A percentile compares a stretch with the other conserved stretches of the same genome.
These are phyloP conservation scores for Digitaria exilis DNA, from an alignment of 202 grass and related monocot species.

Conservation along the genomic window DNA sequence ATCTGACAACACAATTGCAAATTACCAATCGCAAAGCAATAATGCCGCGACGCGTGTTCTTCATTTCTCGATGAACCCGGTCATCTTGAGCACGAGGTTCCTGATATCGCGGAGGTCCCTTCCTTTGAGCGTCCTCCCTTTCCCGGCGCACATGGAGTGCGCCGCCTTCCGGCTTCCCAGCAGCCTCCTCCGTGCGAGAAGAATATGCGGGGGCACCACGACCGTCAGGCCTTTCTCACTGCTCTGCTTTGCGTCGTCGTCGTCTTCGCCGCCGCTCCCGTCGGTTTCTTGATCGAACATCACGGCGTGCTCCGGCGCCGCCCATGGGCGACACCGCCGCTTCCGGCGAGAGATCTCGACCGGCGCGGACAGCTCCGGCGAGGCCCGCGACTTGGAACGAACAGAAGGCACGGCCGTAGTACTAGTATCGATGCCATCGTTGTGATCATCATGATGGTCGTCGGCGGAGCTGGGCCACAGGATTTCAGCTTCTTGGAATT, in stretches of 20 bases:
- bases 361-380: conserved; percentile 32
- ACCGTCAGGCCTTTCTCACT: too few relatives aligned
- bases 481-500: conserved; percentile 65
- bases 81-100: conserved; percentile 69
- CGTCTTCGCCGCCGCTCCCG: not conserved
- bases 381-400: not conserved
- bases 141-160: conserved; percentile 74
- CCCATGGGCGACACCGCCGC: conserved; percentile 47
- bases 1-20: not conserved
- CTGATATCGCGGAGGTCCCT: conserved; percentile 67
- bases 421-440: not conserved
- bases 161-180: conserved; percentile 43
- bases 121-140: conserved; percentile 81
- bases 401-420: not conserved
- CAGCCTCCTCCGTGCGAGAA: conserved; percentile 38
- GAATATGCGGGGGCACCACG: conserved; percentile 68
- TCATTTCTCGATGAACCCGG: conserved; percentile 83
- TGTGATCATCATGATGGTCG: not conserved
- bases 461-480: conserved; percentile 49
- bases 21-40: not conserved
- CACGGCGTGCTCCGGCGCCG: conserved; percentile 10
- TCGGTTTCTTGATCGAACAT: conserved; percentile 12
- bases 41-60: not conserved
- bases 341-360: conserved; percentile 50
- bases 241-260: not conserved